These are phyloP conservation scores for Fistulifera pelliculosa DNA, from an alignment of 108 stramenopile genomes.

Conservation along the genomic window DNA sequence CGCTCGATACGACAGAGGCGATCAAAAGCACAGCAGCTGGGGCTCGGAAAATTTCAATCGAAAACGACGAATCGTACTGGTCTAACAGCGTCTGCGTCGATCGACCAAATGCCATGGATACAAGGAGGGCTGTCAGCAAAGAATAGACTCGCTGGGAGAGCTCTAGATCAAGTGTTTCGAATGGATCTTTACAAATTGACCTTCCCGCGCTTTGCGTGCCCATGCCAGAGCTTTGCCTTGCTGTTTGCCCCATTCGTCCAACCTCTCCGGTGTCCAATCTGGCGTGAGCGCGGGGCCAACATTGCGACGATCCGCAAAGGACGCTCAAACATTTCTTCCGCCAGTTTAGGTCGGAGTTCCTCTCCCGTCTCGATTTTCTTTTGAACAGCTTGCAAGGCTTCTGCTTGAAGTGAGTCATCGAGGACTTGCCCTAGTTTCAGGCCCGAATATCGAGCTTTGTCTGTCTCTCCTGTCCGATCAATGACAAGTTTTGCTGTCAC, in stretches of 20 bases:
- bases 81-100: constrained; percentile 41
- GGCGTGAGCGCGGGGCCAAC: constrained; percentile 58
- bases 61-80: constrained; percentile 1
- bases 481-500: constrained; percentile 55
- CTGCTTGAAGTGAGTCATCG: constrained; percentile 63
- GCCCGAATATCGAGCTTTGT: constrained; percentile 61
- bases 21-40: constrained; percentile 42
- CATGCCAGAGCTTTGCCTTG: constrained; percentile 53
- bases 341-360: constrained; percentile 36
- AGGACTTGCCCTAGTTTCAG: constrained; percentile 61
- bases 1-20: constrained; percentile 43
- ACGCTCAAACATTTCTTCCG: constrained; percentile 36
- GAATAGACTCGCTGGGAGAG: constrained; percentile 37
- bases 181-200: constrained; percentile 65
- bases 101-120: constrained; percentile 56
- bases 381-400: constrained; percentile 45
- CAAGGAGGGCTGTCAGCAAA: constrained; percentile 30
- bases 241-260: constrained; percentile 62
- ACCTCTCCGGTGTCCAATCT: constrained; percentile 63
- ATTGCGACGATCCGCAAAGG: constrained; percentile 74
- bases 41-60: constrained; percentile 23
- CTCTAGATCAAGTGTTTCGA: constrained; percentile 44
- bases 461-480: constrained; percentile 63
- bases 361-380: constrained; percentile 47
- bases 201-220: constrained; percentile 55